A percentile compares a stretch with the other conserved stretches of the same genome.
phyloP scores from a whole-genome alignment of 2,329 filamentous ascomycete species.

The Phialocephala sp. region DNA sequence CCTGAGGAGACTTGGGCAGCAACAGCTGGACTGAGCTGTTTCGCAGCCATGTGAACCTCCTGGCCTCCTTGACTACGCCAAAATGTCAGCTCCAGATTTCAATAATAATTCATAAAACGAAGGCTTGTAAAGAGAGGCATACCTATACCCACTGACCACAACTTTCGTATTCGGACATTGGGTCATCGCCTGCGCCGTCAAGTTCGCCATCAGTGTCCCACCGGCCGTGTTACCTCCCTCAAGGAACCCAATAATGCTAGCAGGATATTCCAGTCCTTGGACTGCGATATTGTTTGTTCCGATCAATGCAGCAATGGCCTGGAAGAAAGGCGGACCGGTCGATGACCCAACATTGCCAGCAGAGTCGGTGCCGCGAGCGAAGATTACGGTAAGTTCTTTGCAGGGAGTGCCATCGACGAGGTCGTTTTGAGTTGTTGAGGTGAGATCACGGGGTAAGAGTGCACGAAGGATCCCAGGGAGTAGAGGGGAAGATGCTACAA shows the following conservation, averaged over 20 bases:
- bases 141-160: slow-evolving; percentile 9
- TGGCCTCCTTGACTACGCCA: slow-evolving; percentile 3
- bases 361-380: slow-evolving; percentile 60
- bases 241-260: slow-evolving; percentile 22
- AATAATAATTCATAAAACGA: no score
- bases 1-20: not conserved
- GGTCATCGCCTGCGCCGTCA: slow-evolving; percentile 6
- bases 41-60: not conserved
- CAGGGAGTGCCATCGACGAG: slow-evolving; percentile 42
- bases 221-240: not conserved
- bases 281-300: slow-evolving; percentile 50
- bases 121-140: not conserved
- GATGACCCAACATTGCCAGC: slow-evolving; percentile 56
- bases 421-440: slow-evolving; percentile 31
- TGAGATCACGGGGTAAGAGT: slow-evolving; percentile 9
- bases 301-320: slow-evolving; percentile 49
- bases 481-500: not conserved
- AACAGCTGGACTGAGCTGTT: not conserved
- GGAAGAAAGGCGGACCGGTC: slow-evolving; percentile 57
- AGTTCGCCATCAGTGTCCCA: not conserved
- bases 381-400: slow-evolving; percentile 57
- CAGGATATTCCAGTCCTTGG: slow-evolving; percentile 31
- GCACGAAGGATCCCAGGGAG: not conserved
- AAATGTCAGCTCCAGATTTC: not conserved
- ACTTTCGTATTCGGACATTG: slow-evolving; percentile 1